Percentiles rank a stretch among this genome's conserved stretches.
phyloP scores from a whole-genome alignment of 2,329 filamentous ascomycete genomes.

The Septoria linicola region DNA sequence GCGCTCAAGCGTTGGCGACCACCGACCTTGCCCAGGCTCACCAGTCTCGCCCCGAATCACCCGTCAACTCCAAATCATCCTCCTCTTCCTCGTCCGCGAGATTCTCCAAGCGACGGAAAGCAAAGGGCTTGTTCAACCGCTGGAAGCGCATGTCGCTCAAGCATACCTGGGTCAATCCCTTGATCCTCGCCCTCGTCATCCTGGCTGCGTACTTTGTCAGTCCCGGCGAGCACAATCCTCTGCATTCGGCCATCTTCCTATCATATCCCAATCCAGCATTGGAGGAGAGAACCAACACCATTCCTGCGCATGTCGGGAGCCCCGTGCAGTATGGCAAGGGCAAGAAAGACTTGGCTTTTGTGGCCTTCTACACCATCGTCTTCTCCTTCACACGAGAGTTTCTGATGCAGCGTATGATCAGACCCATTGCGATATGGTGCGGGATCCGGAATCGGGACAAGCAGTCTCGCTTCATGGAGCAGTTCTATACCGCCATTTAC shows the following conservation, averaged over 20 bases:
- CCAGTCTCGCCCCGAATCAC: conserved; percentile 16
- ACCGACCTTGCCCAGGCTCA: conserved; percentile 13
- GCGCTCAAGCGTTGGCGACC: conserved; percentile 53
- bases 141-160: conserved; percentile 48
- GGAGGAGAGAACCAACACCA: conserved; percentile 36
- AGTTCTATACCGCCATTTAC: conserved; percentile 91
- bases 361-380: conserved; percentile 83
- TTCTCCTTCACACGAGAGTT: conserved; percentile 94
- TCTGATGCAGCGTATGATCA: conserved; percentile 86
- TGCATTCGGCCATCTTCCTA: conserved; percentile 82
- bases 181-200: conserved; percentile 65
- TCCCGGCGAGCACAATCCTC: conserved; percentile 73
- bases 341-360: conserved; percentile 80
- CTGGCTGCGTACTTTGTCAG: conserved; percentile 70
- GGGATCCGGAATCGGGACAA: conserved; percentile 73
- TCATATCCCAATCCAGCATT: conserved; percentile 67
- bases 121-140: conserved; percentile 46
- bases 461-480: conserved; percentile 91
- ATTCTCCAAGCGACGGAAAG: conserved; percentile 49
- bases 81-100: conserved; percentile 36
- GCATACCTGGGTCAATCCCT: conserved; percentile 66
- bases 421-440: conserved; percentile 68
- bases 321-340: conserved; percentile 79
- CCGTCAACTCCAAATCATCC: conserved; percentile 17
- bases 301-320: conserved; percentile 47